Percentiles rank a stretch among this genome's conserved stretches.
phyloP scores from a whole-genome alignment of 108 stramenopile genomes.

The Bacterosira constricta region DNA sequence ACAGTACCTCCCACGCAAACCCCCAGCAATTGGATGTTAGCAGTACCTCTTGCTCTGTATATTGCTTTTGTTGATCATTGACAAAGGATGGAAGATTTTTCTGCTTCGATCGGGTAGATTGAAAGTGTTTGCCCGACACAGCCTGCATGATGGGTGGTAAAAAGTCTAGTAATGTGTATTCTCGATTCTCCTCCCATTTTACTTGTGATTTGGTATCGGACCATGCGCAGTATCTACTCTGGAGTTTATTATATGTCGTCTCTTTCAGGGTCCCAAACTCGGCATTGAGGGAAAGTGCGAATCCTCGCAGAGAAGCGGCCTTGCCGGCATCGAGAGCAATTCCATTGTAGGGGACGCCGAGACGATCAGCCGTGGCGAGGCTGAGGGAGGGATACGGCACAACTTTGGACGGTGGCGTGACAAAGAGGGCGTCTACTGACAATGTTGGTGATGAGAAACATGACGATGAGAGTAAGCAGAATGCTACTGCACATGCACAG shows the following conservation, averaged over 20 bases:
- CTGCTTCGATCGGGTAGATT: conserved; percentile 1
- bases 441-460: too few species aligned
- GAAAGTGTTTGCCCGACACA: conserved; percentile 23
- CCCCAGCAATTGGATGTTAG: conserved; percentile 43
- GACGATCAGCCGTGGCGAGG: conserved; percentile 10
- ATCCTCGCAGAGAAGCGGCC: conserved; percentile 25
- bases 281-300: conserved; percentile 32
- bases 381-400: too few species aligned
- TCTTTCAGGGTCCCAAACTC: conserved; percentile 11
- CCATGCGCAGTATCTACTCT: conserved; percentile 33
- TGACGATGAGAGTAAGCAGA: too few species aligned
- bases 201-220: conserved; percentile 34
- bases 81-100: conserved; percentile 21
- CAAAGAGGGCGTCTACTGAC: too few species aligned
- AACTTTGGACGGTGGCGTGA: too few species aligned
- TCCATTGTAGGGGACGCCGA: conserved; percentile 15
- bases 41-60: conserved; percentile 25
- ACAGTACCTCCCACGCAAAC: conserved; percentile 33
- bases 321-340: conserved; percentile 21
- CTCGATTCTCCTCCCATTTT: background rate
- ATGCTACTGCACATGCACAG: too few species aligned
- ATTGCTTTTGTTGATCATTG: background rate
- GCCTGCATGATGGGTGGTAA: conserved; percentile 49
- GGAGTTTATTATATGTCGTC: conserved; percentile 15
- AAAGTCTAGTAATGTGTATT: conserved; percentile 32